Evolutionary conservation across 179 eudicot species (phyloP).

Genomic region (Silene vulgaris): DNA sequence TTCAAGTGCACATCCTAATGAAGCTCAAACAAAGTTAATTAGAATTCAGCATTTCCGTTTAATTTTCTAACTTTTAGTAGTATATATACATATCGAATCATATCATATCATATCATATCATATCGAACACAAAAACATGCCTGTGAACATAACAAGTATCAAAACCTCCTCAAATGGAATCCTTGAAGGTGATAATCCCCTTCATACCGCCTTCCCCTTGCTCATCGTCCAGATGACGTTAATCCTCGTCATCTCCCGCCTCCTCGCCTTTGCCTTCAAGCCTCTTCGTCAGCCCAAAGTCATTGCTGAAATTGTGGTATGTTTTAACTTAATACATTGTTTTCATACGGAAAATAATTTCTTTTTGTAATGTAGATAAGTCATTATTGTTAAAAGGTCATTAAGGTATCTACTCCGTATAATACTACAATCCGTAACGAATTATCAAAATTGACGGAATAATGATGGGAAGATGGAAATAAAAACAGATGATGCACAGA

Average conservation of each 20-base stretch:
- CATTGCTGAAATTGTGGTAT: slow-evolving; percentile 68
- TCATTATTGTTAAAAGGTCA: too few relatives aligned
- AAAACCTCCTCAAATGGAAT: slow-evolving; percentile 55
- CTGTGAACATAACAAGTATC: slow-evolving; percentile 47
- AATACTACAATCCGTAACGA: too few relatives aligned
- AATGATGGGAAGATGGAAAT: too few relatives aligned
- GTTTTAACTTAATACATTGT: slow-evolving; percentile 4
- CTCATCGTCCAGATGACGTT: slow-evolving; percentile 60
- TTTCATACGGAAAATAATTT: too few relatives aligned
- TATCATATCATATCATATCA: too few relatives aligned
- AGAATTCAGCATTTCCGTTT: background rate
- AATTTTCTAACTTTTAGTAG: too few relatives aligned
- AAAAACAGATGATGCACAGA: too few relatives aligned
- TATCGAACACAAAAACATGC: slow-evolving; percentile 3
- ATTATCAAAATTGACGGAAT: background rate
- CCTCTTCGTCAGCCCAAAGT: slow-evolving; percentile 91
- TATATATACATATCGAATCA: too few relatives aligned
- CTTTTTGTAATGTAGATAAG: background rate
- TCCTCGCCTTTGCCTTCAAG: slow-evolving; percentile 57
- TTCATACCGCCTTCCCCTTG: slow-evolving; percentile 59
- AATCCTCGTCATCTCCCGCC: slow-evolving; percentile 49
- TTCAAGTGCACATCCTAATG: background rate
- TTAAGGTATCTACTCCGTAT: too few relatives aligned
- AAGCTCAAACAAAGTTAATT: background rate
- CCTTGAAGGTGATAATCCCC: slow-evolving; percentile 63